Conservation (phyloP, 768 basidiomycete species). For the Macrolepiota fuliginosa region DNA sequence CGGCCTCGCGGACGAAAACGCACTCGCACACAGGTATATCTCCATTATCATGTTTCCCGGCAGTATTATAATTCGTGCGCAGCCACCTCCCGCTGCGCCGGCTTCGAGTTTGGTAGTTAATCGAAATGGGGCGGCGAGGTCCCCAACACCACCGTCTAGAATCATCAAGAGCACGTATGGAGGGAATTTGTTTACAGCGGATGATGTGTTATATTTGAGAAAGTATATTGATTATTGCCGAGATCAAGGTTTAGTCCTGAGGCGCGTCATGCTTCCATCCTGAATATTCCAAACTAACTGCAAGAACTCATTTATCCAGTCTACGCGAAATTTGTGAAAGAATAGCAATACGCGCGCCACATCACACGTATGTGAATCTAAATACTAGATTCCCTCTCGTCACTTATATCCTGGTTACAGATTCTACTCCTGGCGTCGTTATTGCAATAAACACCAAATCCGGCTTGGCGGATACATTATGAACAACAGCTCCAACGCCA, state of each 20-base stretch:
- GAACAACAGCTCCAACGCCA: conserved; percentile 41
- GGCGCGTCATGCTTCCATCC: conserved; percentile 34
- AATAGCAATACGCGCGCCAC: conserved; percentile 85
- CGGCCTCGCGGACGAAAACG: conserved; percentile 70
- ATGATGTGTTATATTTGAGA: conserved; percentile 81
- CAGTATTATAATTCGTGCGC: conserved; percentile 5
- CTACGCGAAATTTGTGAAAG: conserved; percentile 86
- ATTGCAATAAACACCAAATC: conserved; percentile 92
- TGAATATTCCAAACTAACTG: not conserved
- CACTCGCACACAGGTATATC: conserved; percentile 51
- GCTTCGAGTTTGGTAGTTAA: conserved; percentile 67
- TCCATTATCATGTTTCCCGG: conserved; percentile 6
- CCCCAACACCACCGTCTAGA: conserved; percentile 79
- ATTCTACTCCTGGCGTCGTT: conserved; percentile 89
- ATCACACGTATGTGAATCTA: conserved; percentile 67
- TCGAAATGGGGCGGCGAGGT: conserved; percentile 67
- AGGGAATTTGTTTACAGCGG: conserved; percentile 82
- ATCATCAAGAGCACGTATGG: conserved; percentile 90
- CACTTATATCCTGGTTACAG: conserved; percentile 32
- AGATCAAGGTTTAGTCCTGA: conserved; percentile 80
- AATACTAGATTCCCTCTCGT: not conserved
- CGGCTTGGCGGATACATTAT: conserved; percentile 84
- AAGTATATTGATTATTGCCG: conserved; percentile 91
- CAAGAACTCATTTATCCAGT: conserved; percentile 24
- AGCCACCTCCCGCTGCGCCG: conserved; percentile 65